phyloP scores from a whole-genome alignment of 805 yeast species.

The Starmera quercuum region DNA sequence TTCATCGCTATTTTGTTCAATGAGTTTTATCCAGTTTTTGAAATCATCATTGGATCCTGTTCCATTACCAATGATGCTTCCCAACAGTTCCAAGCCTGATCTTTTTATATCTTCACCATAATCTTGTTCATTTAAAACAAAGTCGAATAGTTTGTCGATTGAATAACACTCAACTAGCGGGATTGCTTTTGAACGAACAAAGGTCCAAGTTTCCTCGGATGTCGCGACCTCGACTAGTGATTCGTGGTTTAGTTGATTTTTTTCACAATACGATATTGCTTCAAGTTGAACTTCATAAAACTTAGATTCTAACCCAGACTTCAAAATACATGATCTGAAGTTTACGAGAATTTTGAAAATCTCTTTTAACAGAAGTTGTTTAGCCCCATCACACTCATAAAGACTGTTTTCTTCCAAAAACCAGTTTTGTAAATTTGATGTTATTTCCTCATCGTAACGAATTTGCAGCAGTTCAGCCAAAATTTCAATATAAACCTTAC shows the following conservation, averaged over 20 bases:
- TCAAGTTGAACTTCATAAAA: conserved; percentile 38
- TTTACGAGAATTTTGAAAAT: conserved; percentile 24
- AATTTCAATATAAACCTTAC: conserved; percentile 26
- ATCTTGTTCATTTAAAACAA: conserved; percentile 20
- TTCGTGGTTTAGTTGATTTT: conserved; percentile 2
- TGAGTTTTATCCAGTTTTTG: too few species aligned
- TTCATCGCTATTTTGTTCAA: conserved; percentile 29
- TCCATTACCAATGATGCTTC: conserved; percentile 28
- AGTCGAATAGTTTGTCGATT: conserved; percentile 21
- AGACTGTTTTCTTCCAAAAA: conserved; percentile 24
- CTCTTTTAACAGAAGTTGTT: conserved; percentile 36
- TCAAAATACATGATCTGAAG: conserved; percentile 19
- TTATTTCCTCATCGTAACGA: conserved; percentile 4
- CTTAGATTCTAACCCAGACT: conserved; percentile 28
- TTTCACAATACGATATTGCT: conserved; percentile 27
- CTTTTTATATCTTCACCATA: conserved; percentile 40
- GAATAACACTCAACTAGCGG: conserved; percentile 15
- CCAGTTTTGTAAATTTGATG: conserved; percentile 16
- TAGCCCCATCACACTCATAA: conserved; percentile 37
- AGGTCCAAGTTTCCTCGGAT: conserved; percentile 28
- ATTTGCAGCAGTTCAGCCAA: conserved; percentile 7
- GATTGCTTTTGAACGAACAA: conserved; percentile 33
- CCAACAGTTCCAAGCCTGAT: conserved; percentile 44
- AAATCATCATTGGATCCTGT: conserved; percentile 29
- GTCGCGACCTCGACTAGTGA: conserved; percentile 15